These are phyloP conservation scores for Tolypocladium nubicola DNA, from an alignment of 2,329 filamentous ascomycete genomes.

Conservation along the genomic window DNA sequence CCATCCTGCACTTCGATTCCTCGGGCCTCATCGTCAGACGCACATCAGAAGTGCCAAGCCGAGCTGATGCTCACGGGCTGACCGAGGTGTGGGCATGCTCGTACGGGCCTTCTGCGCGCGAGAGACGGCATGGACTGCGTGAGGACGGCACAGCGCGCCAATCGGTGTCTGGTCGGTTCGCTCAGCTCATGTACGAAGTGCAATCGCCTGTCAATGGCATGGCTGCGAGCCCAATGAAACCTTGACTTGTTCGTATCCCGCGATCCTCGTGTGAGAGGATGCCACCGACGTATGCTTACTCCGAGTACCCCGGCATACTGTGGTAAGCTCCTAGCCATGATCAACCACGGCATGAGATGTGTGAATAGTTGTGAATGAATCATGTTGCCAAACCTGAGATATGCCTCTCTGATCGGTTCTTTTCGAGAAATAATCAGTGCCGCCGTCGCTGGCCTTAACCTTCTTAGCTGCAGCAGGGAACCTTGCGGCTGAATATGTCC, in stretches of 20 bases:
- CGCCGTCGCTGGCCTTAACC: no score
- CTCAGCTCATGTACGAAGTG: background rate
- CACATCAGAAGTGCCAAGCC: background rate
- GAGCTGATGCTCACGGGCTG: background rate
- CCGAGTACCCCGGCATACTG: background rate
- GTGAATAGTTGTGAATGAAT: no score
- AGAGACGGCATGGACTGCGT: background rate
- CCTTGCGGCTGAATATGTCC: background rate
- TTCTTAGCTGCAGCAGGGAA: background rate
- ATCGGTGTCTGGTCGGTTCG: background rate
- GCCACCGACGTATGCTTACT: background rate
- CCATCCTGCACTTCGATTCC: no score
- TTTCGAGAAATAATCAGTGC: background rate
- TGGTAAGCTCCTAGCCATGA: no score
- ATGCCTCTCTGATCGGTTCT: background rate
- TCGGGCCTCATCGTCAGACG: background rate
- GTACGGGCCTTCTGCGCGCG: background rate
- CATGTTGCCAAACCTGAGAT: background rate
- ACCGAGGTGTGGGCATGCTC: background rate
- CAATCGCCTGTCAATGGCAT: no score
- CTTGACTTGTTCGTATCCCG: no score
- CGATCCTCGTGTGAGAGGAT: background rate
- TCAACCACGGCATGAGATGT: no score
- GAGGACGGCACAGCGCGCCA: background rate
- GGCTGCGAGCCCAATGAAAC: no score